Evolutionary conservation across 352 stramenopile species (phyloP).

Genomic region (Globisporangium parvum): DNA sequence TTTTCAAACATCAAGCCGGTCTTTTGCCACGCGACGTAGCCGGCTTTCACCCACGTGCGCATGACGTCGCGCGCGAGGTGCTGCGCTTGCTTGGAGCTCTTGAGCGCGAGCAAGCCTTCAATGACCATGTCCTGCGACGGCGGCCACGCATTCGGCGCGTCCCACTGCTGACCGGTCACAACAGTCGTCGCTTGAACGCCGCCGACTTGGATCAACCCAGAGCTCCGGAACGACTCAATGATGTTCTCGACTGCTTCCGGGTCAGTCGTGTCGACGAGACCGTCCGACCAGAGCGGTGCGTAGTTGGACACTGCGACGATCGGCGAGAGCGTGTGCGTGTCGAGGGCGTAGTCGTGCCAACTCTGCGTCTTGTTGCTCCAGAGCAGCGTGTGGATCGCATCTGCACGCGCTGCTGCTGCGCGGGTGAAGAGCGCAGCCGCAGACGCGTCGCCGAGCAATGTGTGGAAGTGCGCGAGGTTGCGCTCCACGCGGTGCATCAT

Average conservation of each 20-base stretch:
- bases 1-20: conserved; percentile 85
- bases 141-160: conserved; percentile 80
- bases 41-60: conserved; percentile 54
- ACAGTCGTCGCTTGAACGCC: conserved; percentile 64
- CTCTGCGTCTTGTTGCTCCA: conserved; percentile 45
- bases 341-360: conserved; percentile 71
- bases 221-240: conserved; percentile 44
- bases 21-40: conserved; percentile 56
- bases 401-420: conserved; percentile 27
- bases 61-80: conserved; percentile 44
- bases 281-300: conserved; percentile 54
- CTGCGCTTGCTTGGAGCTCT: conserved; percentile 34
- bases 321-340: conserved; percentile 31
- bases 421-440: conserved; percentile 34
- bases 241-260: conserved; percentile 36
- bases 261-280: conserved; percentile 42
- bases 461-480: conserved; percentile 64
- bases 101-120: conserved; percentile 56
- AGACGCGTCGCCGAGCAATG: conserved; percentile 32
- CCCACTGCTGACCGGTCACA: conserved; percentile 82
- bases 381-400: conserved; percentile 62
- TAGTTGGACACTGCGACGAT: conserved; percentile 63
- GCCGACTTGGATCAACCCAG: conserved; percentile 52
- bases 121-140: conserved; percentile 79
- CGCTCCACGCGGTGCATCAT: conserved; percentile 72